These are phyloP conservation scores for Ustilago sp. DNA, from an alignment of 1,284 basidiomycete genomes.

Conservation along the genomic window DNA sequence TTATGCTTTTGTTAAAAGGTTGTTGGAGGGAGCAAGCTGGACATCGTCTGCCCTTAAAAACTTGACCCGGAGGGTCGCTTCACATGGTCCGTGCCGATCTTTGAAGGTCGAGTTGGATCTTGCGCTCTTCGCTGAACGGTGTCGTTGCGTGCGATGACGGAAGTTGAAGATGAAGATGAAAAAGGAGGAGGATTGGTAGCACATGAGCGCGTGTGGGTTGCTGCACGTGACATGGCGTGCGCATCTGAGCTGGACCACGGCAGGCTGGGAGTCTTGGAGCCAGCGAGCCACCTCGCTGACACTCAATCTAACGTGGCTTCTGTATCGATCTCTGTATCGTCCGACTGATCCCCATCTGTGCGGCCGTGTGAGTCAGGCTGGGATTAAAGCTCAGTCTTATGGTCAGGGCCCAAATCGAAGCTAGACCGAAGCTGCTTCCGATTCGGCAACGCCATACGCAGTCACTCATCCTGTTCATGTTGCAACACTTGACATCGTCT, in stretches of 20 bases:
- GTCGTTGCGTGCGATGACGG: background rate
- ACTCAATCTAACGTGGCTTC: too few species aligned
- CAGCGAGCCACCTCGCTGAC: too few species aligned
- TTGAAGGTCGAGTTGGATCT: background rate
- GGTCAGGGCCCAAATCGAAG: background rate
- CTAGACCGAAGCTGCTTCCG: background rate
- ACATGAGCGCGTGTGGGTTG: too few species aligned
- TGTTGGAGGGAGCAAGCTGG: background rate
- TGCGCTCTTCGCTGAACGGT: background rate
- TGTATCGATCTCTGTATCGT: too few species aligned
- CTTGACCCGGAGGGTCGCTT: background rate
- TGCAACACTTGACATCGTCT: too few species aligned
- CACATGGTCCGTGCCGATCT: background rate
- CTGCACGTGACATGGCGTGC: too few species aligned
- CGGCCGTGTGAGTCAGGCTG: too few species aligned
- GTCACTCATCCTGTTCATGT: too few species aligned
- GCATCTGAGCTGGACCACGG: too few species aligned
- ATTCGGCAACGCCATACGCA: background rate
- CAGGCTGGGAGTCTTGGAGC: too few species aligned
- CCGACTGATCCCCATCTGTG: too few species aligned
- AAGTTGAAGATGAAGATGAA: background rate
- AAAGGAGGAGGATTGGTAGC: background rate
- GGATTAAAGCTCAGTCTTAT: background rate
- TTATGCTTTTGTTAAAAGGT: background rate
- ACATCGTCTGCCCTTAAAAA: background rate